Evolutionary conservation across 1,284 basidiomycete genomes (phyloP), one percentile per base, ranked within the genome.

Genomic region (Leccinum colubrinum): DNA sequence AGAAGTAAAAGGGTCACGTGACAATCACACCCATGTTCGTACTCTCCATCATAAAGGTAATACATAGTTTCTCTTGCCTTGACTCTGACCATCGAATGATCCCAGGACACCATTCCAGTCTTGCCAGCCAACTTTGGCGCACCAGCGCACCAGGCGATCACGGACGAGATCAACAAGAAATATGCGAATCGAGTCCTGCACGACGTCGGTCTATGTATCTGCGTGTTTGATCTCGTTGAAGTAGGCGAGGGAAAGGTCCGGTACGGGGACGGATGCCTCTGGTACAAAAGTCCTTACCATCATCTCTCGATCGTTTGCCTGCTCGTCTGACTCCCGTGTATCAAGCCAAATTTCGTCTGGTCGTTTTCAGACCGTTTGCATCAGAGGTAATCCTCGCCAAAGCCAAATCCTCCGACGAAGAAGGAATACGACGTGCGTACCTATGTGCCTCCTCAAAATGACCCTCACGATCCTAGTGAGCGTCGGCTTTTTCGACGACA

Each of bases 181-280:
- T 98, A 96, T 68, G 91, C 96, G 7, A 98, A 98, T 76, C 86
- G 90, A 66, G 88, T 98, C 46, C 80, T 98, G n/a, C 91, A 94
- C 66, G 91, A 94, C 65, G 90, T 97, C 56, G 96, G 97, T 0
- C 83, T 98, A 15, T 95, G 94, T 68, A 85, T 98, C 59, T 91
- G 88, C 59, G 86, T 95, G 0, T 97, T 94, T 66, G 96, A 98
- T 74, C 78, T 98, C 25, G 81, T 89, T 1, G 86, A 93, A 66
- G 91, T 88, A 2, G 90, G 94, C 9, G 95, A 98, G 71, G 97
- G 97, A 2, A 95, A 91, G 65, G 89, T 98, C 9, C 84, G 95
- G 30, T 97, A 97, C 74, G 96, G 96, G 0, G 97, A 99, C 75
- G 97, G 97, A 0, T 90, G 90, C 72, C 80, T 97, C 70, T 98